Percentiles rank a stretch among this genome's conserved stretches.
Conservation (phyloP, 495 filamentous ascomycete species). For the Clohesyomyces aquaticus region DNA sequence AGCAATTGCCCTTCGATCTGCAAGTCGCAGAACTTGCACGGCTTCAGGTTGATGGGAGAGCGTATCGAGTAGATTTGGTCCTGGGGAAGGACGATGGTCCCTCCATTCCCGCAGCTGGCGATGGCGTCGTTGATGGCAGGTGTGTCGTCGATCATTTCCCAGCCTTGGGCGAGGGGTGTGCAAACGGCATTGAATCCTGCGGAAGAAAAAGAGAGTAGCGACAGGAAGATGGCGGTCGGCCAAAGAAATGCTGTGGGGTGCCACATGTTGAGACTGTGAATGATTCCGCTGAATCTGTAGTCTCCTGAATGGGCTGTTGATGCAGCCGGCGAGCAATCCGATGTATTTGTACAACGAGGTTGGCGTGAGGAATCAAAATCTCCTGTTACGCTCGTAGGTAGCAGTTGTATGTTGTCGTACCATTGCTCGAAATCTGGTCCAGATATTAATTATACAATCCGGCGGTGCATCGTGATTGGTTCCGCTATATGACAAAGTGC, state of each 20-base stretch:
- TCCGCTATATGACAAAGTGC: background rate
- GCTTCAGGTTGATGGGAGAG: conserved; percentile 17
- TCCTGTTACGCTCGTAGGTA: background rate
- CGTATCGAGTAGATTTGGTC: conserved; percentile 16
- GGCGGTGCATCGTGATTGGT: background rate
- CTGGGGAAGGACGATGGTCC: conserved; percentile 19
- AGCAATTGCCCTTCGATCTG: conserved; percentile 23
- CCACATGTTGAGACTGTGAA: background rate
- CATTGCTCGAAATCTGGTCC: background rate
- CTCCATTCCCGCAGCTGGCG: conserved; percentile 12
- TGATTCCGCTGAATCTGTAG: background rate
- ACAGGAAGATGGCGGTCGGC: background rate
- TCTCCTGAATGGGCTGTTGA: background rate
- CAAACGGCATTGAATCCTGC: background rate
- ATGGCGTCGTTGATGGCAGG: conserved; percentile 25
- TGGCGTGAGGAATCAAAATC: background rate
- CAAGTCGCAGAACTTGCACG: conserved; percentile 26
- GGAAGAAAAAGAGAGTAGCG: background rate
- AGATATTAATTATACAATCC: background rate
- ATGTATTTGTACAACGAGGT: background rate
- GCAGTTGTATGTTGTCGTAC: background rate
- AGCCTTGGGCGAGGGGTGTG: conserved; percentile 14
- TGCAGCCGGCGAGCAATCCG: background rate
- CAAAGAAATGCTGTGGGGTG: background rate
- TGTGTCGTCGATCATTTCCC: conserved; percentile 24